These are phyloP conservation scores for Lachancea quebecensis DNA, from an alignment of 805 yeast genomes.

Conservation along the genomic window DNA sequence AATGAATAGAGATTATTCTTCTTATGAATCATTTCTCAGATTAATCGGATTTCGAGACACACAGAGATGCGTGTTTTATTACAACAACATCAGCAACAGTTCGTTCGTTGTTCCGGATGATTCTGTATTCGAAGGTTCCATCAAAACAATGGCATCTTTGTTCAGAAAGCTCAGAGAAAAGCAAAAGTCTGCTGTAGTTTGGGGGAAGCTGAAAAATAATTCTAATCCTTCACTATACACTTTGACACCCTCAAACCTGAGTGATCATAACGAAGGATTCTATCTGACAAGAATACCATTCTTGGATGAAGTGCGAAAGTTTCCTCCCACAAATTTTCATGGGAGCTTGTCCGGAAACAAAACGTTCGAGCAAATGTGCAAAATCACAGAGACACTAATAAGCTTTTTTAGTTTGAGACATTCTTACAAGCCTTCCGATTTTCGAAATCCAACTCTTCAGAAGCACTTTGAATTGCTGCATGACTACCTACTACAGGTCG, in stretches of 20 bases:
- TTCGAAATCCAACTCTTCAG: constrained; percentile 58
- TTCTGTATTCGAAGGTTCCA: constrained; percentile 53
- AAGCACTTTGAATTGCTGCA: constrained; percentile 61
- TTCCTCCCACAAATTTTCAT: constrained; percentile 39
- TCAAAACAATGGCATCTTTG: constrained; percentile 58
- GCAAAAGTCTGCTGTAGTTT: constrained; percentile 56
- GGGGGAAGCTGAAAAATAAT: constrained; percentile 55
- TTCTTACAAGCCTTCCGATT: constrained; percentile 52
- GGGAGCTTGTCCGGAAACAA: constrained; percentile 9
- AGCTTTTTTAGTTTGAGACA: constrained; percentile 38
- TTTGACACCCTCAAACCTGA: constrained; percentile 45
- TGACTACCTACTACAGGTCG: constrained; percentile 55
- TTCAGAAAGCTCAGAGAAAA: constrained; percentile 50
- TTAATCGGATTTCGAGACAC: constrained; percentile 60
- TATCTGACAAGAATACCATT: constrained; percentile 64
- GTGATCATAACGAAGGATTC: constrained; percentile 54
- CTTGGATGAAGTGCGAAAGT: constrained; percentile 62
- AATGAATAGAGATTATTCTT: constrained; percentile 31
- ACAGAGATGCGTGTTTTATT: constrained; percentile 38
- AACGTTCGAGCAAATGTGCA: constrained; percentile 20
- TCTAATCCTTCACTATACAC: constrained; percentile 53
- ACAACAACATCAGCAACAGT: constrained; percentile 48
- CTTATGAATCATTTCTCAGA: constrained; percentile 45
- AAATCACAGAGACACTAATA: constrained; percentile 26
- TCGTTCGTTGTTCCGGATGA: constrained; percentile 64